These are phyloP conservation scores for Exophiala mesophila DNA, from an alignment of 2,329 filamentous ascomycete genomes.

Conservation along the genomic window DNA sequence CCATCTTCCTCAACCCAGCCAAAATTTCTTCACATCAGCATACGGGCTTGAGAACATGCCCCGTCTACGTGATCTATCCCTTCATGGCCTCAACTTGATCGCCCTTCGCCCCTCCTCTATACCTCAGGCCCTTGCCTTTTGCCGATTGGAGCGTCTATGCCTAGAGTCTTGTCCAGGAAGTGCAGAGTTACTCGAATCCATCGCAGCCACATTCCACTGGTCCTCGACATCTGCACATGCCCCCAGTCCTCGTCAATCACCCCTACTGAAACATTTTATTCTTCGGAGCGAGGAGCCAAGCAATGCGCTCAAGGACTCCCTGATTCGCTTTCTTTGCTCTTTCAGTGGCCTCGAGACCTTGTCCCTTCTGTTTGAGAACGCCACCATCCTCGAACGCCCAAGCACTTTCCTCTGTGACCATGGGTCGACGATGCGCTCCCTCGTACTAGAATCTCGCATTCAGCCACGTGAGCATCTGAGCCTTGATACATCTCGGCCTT, in stretches of 20 bases:
- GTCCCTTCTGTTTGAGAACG: slow-evolving; percentile 26
- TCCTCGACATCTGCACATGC: slow-evolving; percentile 14
- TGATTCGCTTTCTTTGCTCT: slow-evolving; percentile 23
- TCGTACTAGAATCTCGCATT: slow-evolving; percentile 26
- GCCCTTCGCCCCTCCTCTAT: slow-evolving; percentile 18
- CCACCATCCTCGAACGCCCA: slow-evolving; percentile 19
- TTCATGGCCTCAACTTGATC: slow-evolving; percentile 20
- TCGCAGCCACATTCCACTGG: slow-evolving; percentile 22
- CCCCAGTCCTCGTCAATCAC: slow-evolving; percentile 13
- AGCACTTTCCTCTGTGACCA: slow-evolving; percentile 22
- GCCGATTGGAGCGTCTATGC: slow-evolving; percentile 19
- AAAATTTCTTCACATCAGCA: slow-evolving; percentile 15
- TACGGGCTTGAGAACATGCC: slow-evolving; percentile 17
- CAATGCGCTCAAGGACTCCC: slow-evolving; percentile 19
- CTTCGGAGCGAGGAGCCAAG: slow-evolving; percentile 24
- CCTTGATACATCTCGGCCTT: slow-evolving; percentile 26
- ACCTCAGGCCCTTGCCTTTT: slow-evolving; percentile 19
- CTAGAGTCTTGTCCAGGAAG: slow-evolving; percentile 25
- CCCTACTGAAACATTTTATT: slow-evolving; percentile 22
- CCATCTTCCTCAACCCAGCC: slow-evolving; percentile 16
- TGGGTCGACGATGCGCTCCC: slow-evolving; percentile 22
- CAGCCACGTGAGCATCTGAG: slow-evolving; percentile 25
- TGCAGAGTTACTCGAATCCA: slow-evolving; percentile 17
- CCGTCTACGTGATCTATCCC: slow-evolving; percentile 19
- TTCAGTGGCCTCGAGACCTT: slow-evolving; percentile 24